Evolutionary conservation across 2,329 filamentous ascomycete species (phyloP).

Genomic region (Erysiphe pulchra): DNA sequence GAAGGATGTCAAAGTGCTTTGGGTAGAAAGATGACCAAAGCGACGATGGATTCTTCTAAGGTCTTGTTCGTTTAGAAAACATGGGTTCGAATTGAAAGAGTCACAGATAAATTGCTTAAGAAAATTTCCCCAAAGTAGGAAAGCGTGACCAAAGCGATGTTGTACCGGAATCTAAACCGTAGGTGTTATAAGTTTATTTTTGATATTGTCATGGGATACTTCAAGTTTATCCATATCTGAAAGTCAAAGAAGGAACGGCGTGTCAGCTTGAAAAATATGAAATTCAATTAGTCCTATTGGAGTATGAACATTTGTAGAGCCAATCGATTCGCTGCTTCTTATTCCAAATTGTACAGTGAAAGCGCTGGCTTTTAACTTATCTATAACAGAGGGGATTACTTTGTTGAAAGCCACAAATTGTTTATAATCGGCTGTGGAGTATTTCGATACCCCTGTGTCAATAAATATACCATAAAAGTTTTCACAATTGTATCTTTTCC

Average conservation of each 20-base stretch:
- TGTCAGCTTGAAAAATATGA: neutral
- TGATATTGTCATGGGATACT: neutral
- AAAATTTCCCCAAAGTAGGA: neutral
- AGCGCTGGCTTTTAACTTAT: neutral
- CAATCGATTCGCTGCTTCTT: neutral
- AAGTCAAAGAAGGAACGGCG: neutral
- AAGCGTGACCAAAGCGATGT: neutral
- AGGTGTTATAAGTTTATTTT: neutral
- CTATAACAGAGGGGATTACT: neutral
- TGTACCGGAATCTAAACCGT: neutral
- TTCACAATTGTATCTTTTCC: neutral
- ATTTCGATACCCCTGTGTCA: neutral
- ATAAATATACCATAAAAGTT: slow-evolving; percentile 1
- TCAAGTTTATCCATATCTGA: neutral
- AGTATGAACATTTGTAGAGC: neutral
- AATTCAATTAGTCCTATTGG: neutral
- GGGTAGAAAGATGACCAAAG: neutral
- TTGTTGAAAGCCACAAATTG: neutral
- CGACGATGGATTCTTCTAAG: neutral
- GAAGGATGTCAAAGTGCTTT: neutral
- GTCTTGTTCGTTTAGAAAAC: neutral
- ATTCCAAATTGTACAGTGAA: neutral
- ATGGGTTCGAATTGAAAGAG: neutral
- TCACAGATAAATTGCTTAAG: neutral
- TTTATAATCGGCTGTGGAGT: slow-evolving; percentile 1